Percentiles rank a stretch among this genome's conserved stretches.
Conservation (phyloP, 495 filamentous ascomycete genomes). For the Talaromyces proteolyticus region DNA sequence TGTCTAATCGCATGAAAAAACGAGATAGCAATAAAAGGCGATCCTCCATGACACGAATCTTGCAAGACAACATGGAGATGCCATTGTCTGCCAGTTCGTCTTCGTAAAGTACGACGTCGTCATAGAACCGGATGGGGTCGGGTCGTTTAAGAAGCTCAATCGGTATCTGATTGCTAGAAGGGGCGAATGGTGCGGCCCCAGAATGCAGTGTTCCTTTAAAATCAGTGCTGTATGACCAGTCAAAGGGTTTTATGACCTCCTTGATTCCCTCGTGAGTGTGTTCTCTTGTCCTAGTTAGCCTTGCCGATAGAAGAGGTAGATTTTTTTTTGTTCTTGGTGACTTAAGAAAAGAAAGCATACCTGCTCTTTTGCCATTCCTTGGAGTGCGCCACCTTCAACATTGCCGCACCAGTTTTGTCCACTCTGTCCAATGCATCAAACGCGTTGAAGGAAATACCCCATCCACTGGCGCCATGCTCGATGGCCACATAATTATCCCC, state of each 20-base stretch:
- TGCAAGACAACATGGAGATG: slow-evolving; percentile 78
- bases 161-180: slow-evolving; percentile 61
- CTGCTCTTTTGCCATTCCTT: slow-evolving; percentile 80
- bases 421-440: slow-evolving; percentile 82
- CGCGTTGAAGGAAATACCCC: slow-evolving; percentile 75
- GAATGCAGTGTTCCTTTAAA: slow-evolving; percentile 62
- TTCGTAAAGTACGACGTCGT: slow-evolving; percentile 93
- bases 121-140: slow-evolving; percentile 92
- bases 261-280: slow-evolving; percentile 82
- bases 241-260: slow-evolving; percentile 90
- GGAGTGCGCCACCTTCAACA: slow-evolving; percentile 92
- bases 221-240: slow-evolving; percentile 92
- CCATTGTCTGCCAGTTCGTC: slow-evolving; percentile 98
- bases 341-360: slow-evolving; percentile 35
- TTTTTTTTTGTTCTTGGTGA: too few relatives aligned
- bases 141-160: slow-evolving; percentile 75
- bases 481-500: slow-evolving; percentile 83
- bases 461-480: slow-evolving; percentile 60
- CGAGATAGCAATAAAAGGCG: slow-evolving; percentile 76
- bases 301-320: not conserved
- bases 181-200: slow-evolving; percentile 34
- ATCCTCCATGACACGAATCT: slow-evolving; percentile 86
- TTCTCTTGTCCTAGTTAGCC: slow-evolving; percentile 49
- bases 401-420: slow-evolving; percentile 83
- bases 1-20: slow-evolving; percentile 92